Evolutionary conservation across 2,329 filamentous ascomycete genomes (phyloP), one percentile per base, ranked within the genome.

Genomic region (Dendrostoma leiphaemia): DNA sequence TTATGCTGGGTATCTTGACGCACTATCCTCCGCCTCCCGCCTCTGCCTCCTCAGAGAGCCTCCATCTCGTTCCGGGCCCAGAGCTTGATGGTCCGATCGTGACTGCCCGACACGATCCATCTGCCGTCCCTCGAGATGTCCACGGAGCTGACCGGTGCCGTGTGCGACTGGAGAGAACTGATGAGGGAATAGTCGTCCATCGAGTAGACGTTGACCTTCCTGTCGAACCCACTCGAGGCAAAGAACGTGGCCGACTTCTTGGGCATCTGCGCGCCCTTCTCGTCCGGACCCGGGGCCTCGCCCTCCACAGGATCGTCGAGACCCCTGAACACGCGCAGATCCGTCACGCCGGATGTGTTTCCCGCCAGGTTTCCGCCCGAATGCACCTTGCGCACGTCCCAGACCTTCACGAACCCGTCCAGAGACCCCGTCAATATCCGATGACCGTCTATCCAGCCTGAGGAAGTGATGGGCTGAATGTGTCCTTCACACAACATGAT

Each of bases 381-480:
- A 63, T 89, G 83, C 46, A 97, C 92, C 64, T 94, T 93, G 43
- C 94, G 85, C 49, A 99, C 80, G 67, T 99, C 94, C 94, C 94
- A 99, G 72, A 93, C 97, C 71, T 97, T 97, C 65, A 96, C 86
- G 83, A 94, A 97, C 17, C 93, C 93, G 67, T 99, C 94, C 2
- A 87, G 91, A 13, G 91, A 95, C 1, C 91, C 92, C 0, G 91
- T 91, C n/a, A 97, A 77, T 8, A 97, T 84, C n/a, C 94, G 85
- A 69, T 96, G 87, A 6, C 93, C 91, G 67, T 99, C 94, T 0
- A 86, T 81, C 94, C 95, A 99, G 69, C 97, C 92, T 6, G 97
- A 76, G 1, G 87, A 91, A 65, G 96, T 92, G 51, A 99, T 96
- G 13, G 95, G 92, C 59, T 92, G 90, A 66, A 97, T 94, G 65